Evolutionary conservation across 306 rosid genomes (phyloP).

Genomic region (Geum urbanum): DNA sequence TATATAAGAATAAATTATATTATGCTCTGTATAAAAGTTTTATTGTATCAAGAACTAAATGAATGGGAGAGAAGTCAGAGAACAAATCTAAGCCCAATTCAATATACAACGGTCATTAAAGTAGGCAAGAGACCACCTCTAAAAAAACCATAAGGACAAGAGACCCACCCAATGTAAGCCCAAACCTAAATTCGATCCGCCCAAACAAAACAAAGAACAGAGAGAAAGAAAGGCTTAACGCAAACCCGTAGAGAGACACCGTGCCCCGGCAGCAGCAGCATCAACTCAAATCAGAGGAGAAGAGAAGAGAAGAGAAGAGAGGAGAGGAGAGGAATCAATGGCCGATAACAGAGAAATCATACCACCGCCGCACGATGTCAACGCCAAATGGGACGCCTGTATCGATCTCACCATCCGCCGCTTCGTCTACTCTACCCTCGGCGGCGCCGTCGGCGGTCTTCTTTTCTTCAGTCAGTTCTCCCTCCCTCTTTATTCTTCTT

Average conservation of each 20-base stretch:
- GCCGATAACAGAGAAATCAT: slow-evolving; percentile 27
- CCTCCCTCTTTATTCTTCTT: not conserved
- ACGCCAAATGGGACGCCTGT: slow-evolving; percentile 56
- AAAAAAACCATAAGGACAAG: too few species aligned
- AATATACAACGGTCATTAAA: too few species aligned
- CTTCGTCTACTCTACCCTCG: slow-evolving; percentile 53
- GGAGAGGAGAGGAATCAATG: slow-evolving; percentile 17
- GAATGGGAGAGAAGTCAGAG: too few species aligned
- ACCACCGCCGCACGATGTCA: slow-evolving; percentile 37
- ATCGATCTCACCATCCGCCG: slow-evolving; percentile 54
- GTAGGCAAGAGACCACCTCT: too few species aligned
- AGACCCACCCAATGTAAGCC: too few species aligned
- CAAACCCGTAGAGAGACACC: not conserved
- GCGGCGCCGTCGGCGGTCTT: slow-evolving; percentile 46
- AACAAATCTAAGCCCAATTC: too few species aligned
- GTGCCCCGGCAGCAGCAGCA: not conserved
- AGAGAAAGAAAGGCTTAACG: too few species aligned
- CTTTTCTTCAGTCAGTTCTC: slow-evolving; percentile 45
- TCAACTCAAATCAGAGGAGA: not conserved
- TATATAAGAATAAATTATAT: too few species aligned
- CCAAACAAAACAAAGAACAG: too few species aligned
- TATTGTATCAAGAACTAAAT: too few species aligned
- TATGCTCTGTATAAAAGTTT: too few species aligned
- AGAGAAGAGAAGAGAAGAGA: not conserved
- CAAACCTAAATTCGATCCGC: too few species aligned